These are phyloP conservation scores for Yamadazyma aaseri DNA, from an alignment of 1,139 yeast species.

Conservation along the genomic window DNA sequence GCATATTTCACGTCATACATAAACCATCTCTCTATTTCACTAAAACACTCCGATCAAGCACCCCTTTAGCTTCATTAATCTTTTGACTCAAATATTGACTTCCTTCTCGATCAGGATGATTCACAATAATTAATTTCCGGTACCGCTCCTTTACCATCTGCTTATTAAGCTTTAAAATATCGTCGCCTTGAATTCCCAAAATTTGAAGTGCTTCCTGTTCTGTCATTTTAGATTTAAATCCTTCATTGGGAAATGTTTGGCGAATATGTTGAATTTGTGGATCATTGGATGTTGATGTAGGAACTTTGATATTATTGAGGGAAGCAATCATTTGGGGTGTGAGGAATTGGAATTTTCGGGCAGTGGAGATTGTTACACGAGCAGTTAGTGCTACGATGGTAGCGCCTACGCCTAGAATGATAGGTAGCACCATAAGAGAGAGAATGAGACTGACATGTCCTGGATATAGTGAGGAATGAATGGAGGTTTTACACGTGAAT, in stretches of 20 bases:
- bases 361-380: constrained; percentile 49
- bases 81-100: constrained; percentile 69
- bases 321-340: constrained; percentile 59
- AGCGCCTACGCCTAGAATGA: constrained; percentile 56
- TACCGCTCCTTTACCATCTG: constrained; percentile 53
- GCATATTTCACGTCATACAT: too few relatives aligned
- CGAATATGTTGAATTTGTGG: constrained; percentile 25
- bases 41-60: constrained; percentile 57
- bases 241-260: constrained; percentile 40
- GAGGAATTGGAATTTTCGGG: constrained; percentile 38
- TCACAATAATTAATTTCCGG: constrained; percentile 60
- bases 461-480: too few relatives aligned
- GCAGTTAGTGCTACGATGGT: constrained; percentile 54
- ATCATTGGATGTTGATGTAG: constrained; percentile 12
- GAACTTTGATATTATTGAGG: constrained; percentile 41
- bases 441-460: too few relatives aligned
- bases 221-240: constrained; percentile 54
- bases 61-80: constrained; percentile 72
- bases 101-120: constrained; percentile 80
- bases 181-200: constrained; percentile 53
- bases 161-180: constrained; percentile 44
- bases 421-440: constrained; percentile 46
- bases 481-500: too few relatives aligned
- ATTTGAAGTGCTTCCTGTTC: constrained; percentile 60
- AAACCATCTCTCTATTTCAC: constrained; percentile 19